Base-by-base conservation (phyloP, 2,329 filamentous ascomycete genomes). In the Sporothrix mexicana region DNA sequence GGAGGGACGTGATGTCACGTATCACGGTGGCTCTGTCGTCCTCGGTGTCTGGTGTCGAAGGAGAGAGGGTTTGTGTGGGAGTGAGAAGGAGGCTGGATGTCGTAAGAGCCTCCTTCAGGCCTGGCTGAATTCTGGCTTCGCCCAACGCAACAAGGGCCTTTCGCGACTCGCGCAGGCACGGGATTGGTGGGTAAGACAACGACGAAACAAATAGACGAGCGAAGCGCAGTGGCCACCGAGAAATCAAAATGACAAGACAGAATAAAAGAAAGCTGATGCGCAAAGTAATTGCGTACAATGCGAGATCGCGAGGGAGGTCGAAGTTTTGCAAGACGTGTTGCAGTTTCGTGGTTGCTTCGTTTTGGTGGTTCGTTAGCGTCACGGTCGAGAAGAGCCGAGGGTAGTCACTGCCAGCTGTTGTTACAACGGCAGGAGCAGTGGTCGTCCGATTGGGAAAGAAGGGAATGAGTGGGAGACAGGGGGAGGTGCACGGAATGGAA, bases 321-420 rank as follows among this genome's bases (percentile, higher is more conserved):
- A 36, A 36, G 3, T 36, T 36, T 36, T 36, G 30, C 2, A 2
- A 5, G 30, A 36, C 30, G 30, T 36, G 30, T 36, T 36, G 30
- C 30, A 36, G 30, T 36, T 36, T 36, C 30, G 57, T 45, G n/a
- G 36, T 68, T 47, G 47, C 30, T 43, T 15, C 12, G 23, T 67
- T 66, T 23, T 15, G 45, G 45, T 23, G 23, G 45, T 30, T 36
- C 23, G 45, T 55, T 69, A 69, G 66, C 64, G 47, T 53, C 45
- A 41, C 64, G 45, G 64, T 55, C 15, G 25, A 69, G 47, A 69
- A 70, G 68, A 70, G 68, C 68, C 68, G 68, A 70, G 68, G 68
- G 53, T 61, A 47, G 41, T 55, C 25, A 17, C 49, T 69, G 47
- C 17, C 64, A 55, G 17, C 66, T 55, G 17, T 69, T 55, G 17